Evolutionary conservation across 2,329 filamentous ascomycete genomes (phyloP).

Genomic region (Colletotrichum plurivorum): DNA sequence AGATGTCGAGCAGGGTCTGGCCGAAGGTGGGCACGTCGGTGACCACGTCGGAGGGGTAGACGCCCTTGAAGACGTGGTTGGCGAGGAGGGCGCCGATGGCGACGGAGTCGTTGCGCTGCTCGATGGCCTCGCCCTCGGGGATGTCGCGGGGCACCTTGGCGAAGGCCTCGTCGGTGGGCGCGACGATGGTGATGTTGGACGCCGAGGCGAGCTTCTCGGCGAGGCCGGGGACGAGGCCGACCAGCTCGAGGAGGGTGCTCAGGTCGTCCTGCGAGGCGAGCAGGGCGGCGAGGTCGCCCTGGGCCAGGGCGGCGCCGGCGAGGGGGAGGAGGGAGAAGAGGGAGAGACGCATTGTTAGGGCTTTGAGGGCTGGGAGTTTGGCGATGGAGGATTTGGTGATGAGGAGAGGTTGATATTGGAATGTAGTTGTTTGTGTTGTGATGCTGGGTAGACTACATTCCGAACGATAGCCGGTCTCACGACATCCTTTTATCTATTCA

Average conservation of each 20-base stretch:
- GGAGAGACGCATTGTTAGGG: slow-evolving; percentile 18
- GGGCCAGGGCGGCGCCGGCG: slow-evolving; percentile 33
- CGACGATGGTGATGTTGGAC: slow-evolving; percentile 52
- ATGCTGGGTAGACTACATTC: no score
- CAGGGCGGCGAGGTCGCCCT: slow-evolving; percentile 42
- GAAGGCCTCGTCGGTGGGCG: slow-evolving; percentile 54
- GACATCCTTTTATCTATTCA: no score
- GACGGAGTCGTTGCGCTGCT: slow-evolving; percentile 47
- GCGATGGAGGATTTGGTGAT: not conserved
- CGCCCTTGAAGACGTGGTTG: slow-evolving; percentile 50
- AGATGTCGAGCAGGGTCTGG: slow-evolving; percentile 48
- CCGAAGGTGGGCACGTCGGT: slow-evolving; percentile 48
- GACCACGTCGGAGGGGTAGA: slow-evolving; percentile 47
- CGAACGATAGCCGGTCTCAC: no score
- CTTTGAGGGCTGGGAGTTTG: not conserved
- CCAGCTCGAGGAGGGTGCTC: slow-evolving; percentile 44
- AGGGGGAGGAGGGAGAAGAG: slow-evolving; percentile 1
- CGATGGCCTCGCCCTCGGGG: slow-evolving; percentile 51
- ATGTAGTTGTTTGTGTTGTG: no score
- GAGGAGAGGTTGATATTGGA: not conserved
- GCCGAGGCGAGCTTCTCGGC: slow-evolving; percentile 49
- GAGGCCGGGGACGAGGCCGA: slow-evolving; percentile 45
- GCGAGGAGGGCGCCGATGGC: slow-evolving; percentile 50
- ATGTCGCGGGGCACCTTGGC: slow-evolving; percentile 48
- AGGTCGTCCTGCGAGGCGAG: slow-evolving; percentile 44